Evolutionary conservation across 495 filamentous ascomycete species (phyloP), one percentile per base, ranked within the genome.

Genomic region (Penicillium daleae): DNA sequence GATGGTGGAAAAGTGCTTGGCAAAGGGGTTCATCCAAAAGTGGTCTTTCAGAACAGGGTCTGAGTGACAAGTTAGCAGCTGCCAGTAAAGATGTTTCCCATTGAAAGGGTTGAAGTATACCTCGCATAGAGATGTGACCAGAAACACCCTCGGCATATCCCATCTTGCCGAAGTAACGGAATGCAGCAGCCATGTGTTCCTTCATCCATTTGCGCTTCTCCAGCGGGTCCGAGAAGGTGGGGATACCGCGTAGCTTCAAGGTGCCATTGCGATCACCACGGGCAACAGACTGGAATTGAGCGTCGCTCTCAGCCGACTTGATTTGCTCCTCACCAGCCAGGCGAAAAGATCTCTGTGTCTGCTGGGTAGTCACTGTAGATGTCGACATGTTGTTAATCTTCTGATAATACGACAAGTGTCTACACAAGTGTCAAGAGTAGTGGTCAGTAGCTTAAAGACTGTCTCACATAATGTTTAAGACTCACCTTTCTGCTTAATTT

Each of bases 121-220:
- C 79, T 61, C 79, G 69, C 69, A 85, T 79, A 29, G 74, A 85
- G 59, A 85, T 86, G 67, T 90, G 87, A 3, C 87, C 85, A 12
- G 87, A 87, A 48, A 90, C 82, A 4, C 89, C 89, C 65, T 91
- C 89, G 56, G 86, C 87, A 65, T 89, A 90, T 6, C 88, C 88
- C 33, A 85, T 76, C 61, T 86, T 86, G 15, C 86, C 88, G 65
- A 91, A 92, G 70, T 87, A 83, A 4, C 87, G 83, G 66, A 88
- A 92, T n/a, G 87, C 89, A 57, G 86, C 87, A 0, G 88, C 88
- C 70, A 91, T 85, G 57, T 88, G 87, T 68, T 90, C 86, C 63
- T 89, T 91, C 63, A 89, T 82, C 79, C 87, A 89, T 60, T 87
- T 69, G 21, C 89, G 82, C 70, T 90, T 83, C 40, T 84, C 84